Evolutionary conservation across 352 stramenopile species (phyloP).

Genomic region (Bremia lactucae): DNA sequence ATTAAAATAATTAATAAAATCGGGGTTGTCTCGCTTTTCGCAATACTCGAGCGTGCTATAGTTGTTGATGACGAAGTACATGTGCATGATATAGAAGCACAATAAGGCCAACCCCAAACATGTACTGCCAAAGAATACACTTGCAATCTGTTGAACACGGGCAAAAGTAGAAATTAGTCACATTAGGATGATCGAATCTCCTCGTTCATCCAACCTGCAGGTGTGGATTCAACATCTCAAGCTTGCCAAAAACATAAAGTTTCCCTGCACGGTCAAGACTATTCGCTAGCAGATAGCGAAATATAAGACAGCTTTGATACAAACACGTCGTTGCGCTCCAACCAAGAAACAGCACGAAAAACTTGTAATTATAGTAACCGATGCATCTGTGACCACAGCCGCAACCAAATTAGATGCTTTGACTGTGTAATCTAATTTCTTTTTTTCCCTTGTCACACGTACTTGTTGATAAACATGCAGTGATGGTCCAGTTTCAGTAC

Average conservation of each 20-base stretch:
- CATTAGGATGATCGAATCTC: background rate
- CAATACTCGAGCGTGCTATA: constrained; percentile 83
- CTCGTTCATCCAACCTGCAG: constrained; percentile 41
- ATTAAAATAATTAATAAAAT: constrained; percentile 76
- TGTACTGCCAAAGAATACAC: constrained; percentile 59
- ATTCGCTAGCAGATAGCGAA: constrained; percentile 45
- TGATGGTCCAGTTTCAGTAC: constrained; percentile 86
- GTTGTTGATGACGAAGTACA: constrained; percentile 60
- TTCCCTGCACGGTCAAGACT: constrained; percentile 38
- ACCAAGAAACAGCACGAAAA: constrained; percentile 76
- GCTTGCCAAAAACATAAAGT: constrained; percentile 48
- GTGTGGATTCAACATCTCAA: constrained; percentile 39
- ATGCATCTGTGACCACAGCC: constrained; percentile 46
- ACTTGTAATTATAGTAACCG: constrained; percentile 86
- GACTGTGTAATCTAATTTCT: background rate
- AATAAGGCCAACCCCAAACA: constrained; percentile 54
- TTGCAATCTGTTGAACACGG: constrained; percentile 31
- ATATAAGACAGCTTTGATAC: constrained; percentile 55
- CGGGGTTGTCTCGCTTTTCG: constrained; percentile 69
- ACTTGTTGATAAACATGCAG: constrained; percentile 87
- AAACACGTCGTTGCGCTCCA: constrained; percentile 65
- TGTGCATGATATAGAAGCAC: constrained; percentile 71
- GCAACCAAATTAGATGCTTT: constrained; percentile 2
- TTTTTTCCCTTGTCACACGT: constrained; percentile 7
- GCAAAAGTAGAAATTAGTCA: background rate